phyloP scores from a whole-genome alignment of 1,284 basidiomycete genomes.

The Peniophora sp. region DNA sequence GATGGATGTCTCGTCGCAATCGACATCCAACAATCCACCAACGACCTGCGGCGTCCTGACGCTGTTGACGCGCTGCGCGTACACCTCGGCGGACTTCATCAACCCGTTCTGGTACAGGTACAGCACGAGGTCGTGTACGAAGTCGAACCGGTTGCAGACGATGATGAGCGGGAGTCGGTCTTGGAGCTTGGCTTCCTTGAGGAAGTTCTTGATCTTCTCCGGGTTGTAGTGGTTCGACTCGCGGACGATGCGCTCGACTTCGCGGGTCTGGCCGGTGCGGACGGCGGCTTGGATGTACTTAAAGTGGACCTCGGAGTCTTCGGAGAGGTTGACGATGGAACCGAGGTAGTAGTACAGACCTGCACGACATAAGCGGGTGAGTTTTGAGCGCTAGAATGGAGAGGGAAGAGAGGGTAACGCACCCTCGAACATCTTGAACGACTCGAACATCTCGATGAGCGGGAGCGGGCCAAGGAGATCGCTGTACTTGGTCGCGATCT shows the following conservation, averaged over 20 bases:
- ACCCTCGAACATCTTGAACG: conserved; percentile 96
- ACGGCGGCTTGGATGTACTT: conserved; percentile 99
- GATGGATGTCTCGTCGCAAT: conserved; percentile 96
- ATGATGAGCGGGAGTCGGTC: conserved; percentile 99
- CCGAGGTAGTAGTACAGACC: conserved; percentile 98
- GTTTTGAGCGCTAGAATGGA: conserved; percentile 1
- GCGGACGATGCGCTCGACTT: conserved; percentile 97
- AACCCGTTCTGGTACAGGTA: conserved; percentile 99
- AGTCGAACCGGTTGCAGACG: conserved; percentile 99
- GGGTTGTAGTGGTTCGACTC: conserved; percentile 98
- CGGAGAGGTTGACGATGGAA: conserved; percentile 94
- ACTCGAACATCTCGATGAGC: conserved; percentile 98
- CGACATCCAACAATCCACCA: conserved; percentile 94
- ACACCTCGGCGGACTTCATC: conserved; percentile 97
- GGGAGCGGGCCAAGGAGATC: conserved; percentile 96
- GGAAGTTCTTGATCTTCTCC: conserved; percentile 99
- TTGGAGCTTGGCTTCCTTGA: conserved; percentile 94
- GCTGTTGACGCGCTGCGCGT: conserved; percentile 97
- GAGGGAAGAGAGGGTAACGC: conserved; percentile 9
- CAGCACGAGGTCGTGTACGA: conserved; percentile 97
- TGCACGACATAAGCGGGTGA: conserved; percentile 16
- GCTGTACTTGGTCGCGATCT: conserved; percentile 99
- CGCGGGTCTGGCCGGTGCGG: conserved; percentile 95
- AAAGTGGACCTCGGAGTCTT: conserved; percentile 98
- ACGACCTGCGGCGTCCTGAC: conserved; percentile 97